These are phyloP conservation scores for Dactylellina leptospora DNA, from an alignment of 2,329 filamentous ascomycete species.

Conservation along the genomic window DNA sequence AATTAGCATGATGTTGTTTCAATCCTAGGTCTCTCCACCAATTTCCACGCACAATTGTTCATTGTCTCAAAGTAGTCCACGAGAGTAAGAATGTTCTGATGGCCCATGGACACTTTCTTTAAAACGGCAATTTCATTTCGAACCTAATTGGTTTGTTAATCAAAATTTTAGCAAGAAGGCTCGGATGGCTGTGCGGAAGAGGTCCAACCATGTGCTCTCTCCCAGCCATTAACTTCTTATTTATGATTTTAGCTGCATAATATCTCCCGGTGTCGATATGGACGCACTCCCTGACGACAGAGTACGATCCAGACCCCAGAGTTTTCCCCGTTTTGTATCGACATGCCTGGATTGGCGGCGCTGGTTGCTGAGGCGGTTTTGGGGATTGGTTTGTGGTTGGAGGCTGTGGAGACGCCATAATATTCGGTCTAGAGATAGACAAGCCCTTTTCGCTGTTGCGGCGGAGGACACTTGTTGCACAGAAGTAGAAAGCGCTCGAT, in stretches of 20 bases:
- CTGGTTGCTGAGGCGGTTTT: constrained; percentile 28
- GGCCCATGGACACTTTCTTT: constrained; percentile 98
- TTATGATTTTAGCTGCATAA: constrained; percentile 99
- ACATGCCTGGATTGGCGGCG: constrained; percentile 31
- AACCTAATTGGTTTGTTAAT: constrained; percentile 12
- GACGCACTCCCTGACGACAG: constrained; percentile 97
- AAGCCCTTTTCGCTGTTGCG: too few relatives aligned
- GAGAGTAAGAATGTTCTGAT: constrained; percentile 95
- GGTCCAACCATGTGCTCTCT: constrained; percentile 92
- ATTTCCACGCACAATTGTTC: constrained; percentile 78
- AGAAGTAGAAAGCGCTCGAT: too few relatives aligned
- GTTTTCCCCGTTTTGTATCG: constrained; percentile 99
- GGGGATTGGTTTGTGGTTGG: constrained; percentile 28
- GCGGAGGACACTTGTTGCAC: too few relatives aligned
- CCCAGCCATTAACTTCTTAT: constrained; percentile 96
- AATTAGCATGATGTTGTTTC: constrained; percentile 51
- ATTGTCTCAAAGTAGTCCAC: constrained; percentile 99
- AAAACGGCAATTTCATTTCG: constrained; percentile 98
- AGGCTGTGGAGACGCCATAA: constrained; percentile 17
- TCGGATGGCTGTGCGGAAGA: too few relatives aligned
- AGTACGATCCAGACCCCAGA: constrained; percentile 93
- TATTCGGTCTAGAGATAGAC: too few relatives aligned
- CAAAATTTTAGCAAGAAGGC: too few relatives aligned
- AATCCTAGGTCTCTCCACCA: not conserved
- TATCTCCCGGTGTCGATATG: constrained; percentile 97